Base-by-base conservation (phyloP, 2,329 filamentous ascomycete genomes). In the Penicillium verrucosum region DNA sequence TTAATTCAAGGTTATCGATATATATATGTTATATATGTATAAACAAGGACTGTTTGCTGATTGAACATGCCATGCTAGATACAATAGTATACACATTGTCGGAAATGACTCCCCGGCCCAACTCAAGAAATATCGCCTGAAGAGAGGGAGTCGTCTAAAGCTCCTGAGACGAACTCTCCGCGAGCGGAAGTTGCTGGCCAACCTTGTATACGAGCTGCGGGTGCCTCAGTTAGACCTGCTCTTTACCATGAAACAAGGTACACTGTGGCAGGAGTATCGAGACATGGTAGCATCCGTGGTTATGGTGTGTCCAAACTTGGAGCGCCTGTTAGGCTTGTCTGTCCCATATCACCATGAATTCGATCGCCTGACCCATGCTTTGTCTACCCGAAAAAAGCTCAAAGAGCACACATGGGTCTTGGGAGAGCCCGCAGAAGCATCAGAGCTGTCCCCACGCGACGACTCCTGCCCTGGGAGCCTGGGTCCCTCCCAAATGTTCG, bases 331-430 rank as follows among this genome's bases (percentile, higher is more conserved):
- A 32, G 83, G 83, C 6, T 79, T 84, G 54, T 76, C 78, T 47
- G 71, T 81, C n/a, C 75, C 80, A 3, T 83, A 81, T 61, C 74
- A 76, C 38, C 80, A 82, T 56, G 73, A 79, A 34, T 84, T 81
- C 59, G 80, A 84, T 63, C 78, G 81, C 21, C 67, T 83, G 21
- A 82, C 78, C 11, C 77, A 85, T 64, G 82, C 83, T 2, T 65
- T 85, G 21, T 83, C 83, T 0, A 83, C 80, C 6, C 74, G 82
- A 40, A 73, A 75, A 50, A 78, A 79, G 49, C 67, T 86, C 36
- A 82, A 78, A 63, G 79, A 84, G 63, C 79, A 83, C 51, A 75
- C 78, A 2, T 86, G 83, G 83, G 70, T 84, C n/a, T 67, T 85
- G 40, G 77, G 75, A 18, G 77, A 79, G 56, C 75, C 77, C 40